Base-by-base conservation (phyloP, 2,329 filamentous ascomycete genomes). In the Fusarium sacchari region DNA sequence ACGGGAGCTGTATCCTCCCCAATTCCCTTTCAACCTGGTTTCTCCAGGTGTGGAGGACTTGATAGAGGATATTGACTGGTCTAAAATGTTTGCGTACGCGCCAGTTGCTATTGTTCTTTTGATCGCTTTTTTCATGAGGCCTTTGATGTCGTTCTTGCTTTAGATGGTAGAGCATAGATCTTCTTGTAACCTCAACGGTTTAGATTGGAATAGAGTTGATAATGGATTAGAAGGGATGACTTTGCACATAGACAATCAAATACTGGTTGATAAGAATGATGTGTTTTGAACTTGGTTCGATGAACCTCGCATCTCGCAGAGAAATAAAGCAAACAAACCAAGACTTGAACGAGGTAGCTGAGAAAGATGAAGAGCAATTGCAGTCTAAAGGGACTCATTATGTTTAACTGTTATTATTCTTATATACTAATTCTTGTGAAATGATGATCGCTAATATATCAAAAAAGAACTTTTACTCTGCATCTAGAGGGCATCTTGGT, bases 401-500 rank as follows among this genome's bases (percentile, higher is more conserved):
- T 36, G 4, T 30, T 60, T 12, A 11, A 26, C 11, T 49, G 15
- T 61, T 22, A 57, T 57, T 61, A 36, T 43, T 32, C 22, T 18
- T 36, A 5, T 15, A 43, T 72, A 57, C 63, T 36, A 52, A n/a
- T n/a, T 14, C 1, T 18, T 18, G 7, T 55, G 15, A 30, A 60
- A 22, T 53, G 47, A 46, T 64, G 9, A 18, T 11, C 55, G 17
- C 71, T 50, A 57, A 64, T 56, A 56, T 53, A 72, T 67, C 47
- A 67, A 64, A 37, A 28, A 37, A n/a, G 46, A 32, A 57, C 61
- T 49, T 59, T 79, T 89, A 96, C 82, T 96, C 94, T 0, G 93
- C 94, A 84, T 96, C 93, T 55, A 95, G 84, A 15, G 92, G 91
- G 46, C 92, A 93, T 57, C 91, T 89, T 3, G 94, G 94, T 14